Base-by-base conservation (phyloP, 768 basidiomycete genomes). In the Lactarius hatsudake region DNA sequence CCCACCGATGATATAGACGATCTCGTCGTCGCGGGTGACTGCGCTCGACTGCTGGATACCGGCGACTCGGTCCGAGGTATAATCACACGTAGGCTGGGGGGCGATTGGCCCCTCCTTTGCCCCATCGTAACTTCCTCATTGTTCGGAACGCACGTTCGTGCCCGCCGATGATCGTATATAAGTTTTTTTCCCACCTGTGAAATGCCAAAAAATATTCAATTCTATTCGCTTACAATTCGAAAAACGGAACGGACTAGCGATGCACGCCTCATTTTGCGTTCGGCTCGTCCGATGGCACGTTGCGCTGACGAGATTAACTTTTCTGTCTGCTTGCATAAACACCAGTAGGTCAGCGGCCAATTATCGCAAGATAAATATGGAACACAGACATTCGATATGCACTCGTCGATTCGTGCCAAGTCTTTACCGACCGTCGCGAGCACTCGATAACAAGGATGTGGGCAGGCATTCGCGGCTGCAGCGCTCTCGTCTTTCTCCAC, bases 401-500 rank as follows among this genome's bases (percentile, higher is more conserved):
- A 82, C 54, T 84, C 82, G 42, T 83, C 80, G 59, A 90, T 85
- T 40, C 77, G 77, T 12, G 79, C 78, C 40, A 92, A 75, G 72
- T 91, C 90, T 42, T 82, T 82, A 55, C 80, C 79, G 1, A 83
- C 84, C 8, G 82, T 81, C 42, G 79, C 81, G 18, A 91, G 75
- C 13, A 86, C 80, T 38, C 81, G 74, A 54, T 83, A 80, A 10
- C 81, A 79, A 5, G 40, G 55, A 17, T 61, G 62, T 40, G 45
- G 5, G 30, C 32, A 59, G 36, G 18, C 20, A n/a, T 26, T 51
- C 53, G 36, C 9, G 45, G 12, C n/a, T 5, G 64, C 28, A 17
- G 30, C 48, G 38, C 23, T 53, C 48, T 62, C 68, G 17, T 63
- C 58, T 32, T 42, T 53, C 34, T 63, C 68, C 15, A 60, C 59